Conservation (phyloP, 306 rosid species). For the Parietaria judaica region DNA sequence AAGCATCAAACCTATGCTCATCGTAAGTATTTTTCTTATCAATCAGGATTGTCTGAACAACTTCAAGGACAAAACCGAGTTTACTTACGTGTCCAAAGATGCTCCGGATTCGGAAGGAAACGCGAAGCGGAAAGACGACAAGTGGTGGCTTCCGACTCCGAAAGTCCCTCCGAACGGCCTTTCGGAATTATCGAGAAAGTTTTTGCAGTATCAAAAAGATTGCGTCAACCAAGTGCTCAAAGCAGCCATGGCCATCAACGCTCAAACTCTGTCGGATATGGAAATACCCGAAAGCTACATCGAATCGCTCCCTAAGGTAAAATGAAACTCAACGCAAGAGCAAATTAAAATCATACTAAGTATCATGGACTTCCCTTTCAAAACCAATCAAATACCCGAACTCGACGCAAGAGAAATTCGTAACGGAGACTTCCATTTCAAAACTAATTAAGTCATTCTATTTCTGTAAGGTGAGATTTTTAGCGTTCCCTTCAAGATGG, state of each 20-base stretch:
- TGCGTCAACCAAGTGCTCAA: constrained; percentile 96
- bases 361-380: no score
- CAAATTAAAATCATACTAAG: no score
- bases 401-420: no score
- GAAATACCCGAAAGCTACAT: constrained; percentile 91
- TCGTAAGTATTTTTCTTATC: no score
- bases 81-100: constrained; percentile 66
- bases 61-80: constrained; percentile 64
- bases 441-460: no score
- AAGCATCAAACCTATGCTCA: no score
- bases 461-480: no score
- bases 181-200: constrained; percentile 72
- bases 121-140: constrained; percentile 50
- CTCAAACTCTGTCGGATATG: constrained; percentile 87
- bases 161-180: constrained; percentile 76
- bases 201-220: constrained; percentile 88
- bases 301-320: constrained; percentile 89
- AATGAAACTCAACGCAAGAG: neutral
- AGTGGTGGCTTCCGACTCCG: constrained; percentile 95
- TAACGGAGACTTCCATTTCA: no score
- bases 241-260: constrained; percentile 99
- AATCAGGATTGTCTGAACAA: constrained; percentile 79
- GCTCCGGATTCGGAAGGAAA: constrained; percentile 43
- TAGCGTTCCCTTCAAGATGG: no score
- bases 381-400: no score